Base-by-base conservation (phyloP, 2,329 filamentous ascomycete species). In the Phoma sp. region DNA sequence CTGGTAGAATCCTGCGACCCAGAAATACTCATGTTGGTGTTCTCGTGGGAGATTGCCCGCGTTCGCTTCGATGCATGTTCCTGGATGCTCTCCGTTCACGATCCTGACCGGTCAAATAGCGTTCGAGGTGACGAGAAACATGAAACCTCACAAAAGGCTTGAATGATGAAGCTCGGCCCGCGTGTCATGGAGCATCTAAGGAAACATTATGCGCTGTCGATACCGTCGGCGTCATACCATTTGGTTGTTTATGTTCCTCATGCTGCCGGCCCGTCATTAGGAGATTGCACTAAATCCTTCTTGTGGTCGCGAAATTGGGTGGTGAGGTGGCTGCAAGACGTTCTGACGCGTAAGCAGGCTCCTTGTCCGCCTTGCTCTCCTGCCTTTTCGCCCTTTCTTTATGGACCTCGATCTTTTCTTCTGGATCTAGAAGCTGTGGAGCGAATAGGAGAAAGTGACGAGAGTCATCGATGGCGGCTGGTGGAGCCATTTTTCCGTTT, bases 171-270 rank as follows among this genome's bases (percentile, higher is more conserved):
- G 50, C 25, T 49, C 46, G 32, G 43, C 43, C 27, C 24, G 40
- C 21, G 39, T 58, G 51, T 62, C 52, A 33, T 33, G 13, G 52
- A 52, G 70, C 68, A 69, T 62, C 55, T 62, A 56, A 50, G 55
- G 52, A 68, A 68, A 71, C 68, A 55, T 63, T 55, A 69, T 67
- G 65, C 63, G 45, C 43, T 50, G 60, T 50, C 41, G 32, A 31
- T 51, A 43, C 22, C 52, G 43, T 51, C 12, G 21, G 45, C 29
- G 25, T 51, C 41, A 55, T 47, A 37, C 19, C 5, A 31, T 29
- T 22, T 8, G 27, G 5, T 24, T 43, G 31, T 43, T 41, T 48
- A 39, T 49, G 8, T 41, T 35, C 10, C 22, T 39, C 21, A 19
- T n/a, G 21, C 31, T 41, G 40, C 46, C 22, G 46, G 31, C 29